These are phyloP conservation scores for Ephemerocybe angulata DNA, from an alignment of 768 basidiomycete genomes.

Conservation along the genomic window DNA sequence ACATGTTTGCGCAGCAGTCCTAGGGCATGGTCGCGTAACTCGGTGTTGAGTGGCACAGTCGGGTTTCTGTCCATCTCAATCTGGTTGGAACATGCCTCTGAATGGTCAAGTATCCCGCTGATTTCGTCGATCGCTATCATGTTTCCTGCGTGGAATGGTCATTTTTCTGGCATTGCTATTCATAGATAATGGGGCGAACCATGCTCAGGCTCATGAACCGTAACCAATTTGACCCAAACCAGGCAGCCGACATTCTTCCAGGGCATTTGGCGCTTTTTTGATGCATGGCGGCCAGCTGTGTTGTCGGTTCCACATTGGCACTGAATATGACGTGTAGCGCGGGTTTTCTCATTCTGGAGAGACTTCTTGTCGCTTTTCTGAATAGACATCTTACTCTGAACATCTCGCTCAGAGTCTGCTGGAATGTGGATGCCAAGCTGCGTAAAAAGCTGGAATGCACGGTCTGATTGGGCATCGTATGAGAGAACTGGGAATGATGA, in stretches of 20 bases:
- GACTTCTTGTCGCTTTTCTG: neutral
- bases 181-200: too few relatives aligned
- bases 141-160: neutral
- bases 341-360: neutral
- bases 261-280: slow-evolving; percentile 12
- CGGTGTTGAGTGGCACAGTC: neutral
- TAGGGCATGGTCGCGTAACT: slow-evolving; percentile 10
- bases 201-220: slow-evolving; percentile 9
- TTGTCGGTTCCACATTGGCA: slow-evolving; percentile 16
- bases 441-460: neutral
- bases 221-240: slow-evolving; percentile 13
- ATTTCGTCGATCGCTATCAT: slow-evolving; percentile 16
- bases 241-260: slow-evolving; percentile 16
- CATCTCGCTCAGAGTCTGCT: neutral
- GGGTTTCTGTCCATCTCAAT: slow-evolving; percentile 12
- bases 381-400: neutral
- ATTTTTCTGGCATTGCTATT: neutral
- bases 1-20: slow-evolving; percentile 15
- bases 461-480: too few relatives aligned
- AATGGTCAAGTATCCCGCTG: slow-evolving; percentile 16
- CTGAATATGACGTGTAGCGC: slow-evolving; percentile 6
- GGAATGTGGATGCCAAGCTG: neutral
- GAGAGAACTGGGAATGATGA: too few relatives aligned
- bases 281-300: slow-evolving; percentile 7
- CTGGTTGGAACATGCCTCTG: slow-evolving; percentile 11